phyloP scores from a whole-genome alignment of 192 early-diverging fungal genomes.

The Lobosporangium transversale region DNA sequence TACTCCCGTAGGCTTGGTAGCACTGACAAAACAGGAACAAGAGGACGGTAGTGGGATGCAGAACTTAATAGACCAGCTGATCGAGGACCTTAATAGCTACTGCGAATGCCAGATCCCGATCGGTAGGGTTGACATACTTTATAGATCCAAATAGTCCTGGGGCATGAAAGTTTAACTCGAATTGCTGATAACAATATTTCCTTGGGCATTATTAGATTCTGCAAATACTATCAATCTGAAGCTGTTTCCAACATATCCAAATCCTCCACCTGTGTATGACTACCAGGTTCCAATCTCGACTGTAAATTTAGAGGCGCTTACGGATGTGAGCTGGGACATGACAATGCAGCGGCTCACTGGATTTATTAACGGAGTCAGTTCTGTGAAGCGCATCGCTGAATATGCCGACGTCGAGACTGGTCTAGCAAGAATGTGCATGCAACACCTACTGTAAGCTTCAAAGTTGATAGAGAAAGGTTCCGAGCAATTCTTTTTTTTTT shows the following conservation, averaged over 20 bases:
- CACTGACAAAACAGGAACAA: conserved; percentile 5
- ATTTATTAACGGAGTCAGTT: conserved; percentile 86
- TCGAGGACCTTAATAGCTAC: conserved; percentile 88
- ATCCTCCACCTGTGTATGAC: conserved; percentile 79
- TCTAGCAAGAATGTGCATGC: conserved; percentile 82
- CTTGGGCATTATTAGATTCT: too few species aligned
- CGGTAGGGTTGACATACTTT: conserved; percentile 56
- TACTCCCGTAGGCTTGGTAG: neutral
- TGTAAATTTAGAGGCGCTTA: conserved; percentile 68
- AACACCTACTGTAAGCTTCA: conserved; percentile 85
- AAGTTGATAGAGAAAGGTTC: too few species aligned
- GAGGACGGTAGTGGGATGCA: conserved; percentile 60
- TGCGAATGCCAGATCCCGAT: conserved; percentile 89
- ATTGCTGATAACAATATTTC: too few species aligned
- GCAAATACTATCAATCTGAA: conserved; percentile 87
- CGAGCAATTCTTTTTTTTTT: too few species aligned
- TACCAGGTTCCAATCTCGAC: conserved; percentile 86
- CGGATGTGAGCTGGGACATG: conserved; percentile 93
- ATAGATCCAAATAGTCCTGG: too few species aligned
- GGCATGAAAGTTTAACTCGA: too few species aligned
- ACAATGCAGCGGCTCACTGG: conserved; percentile 81
- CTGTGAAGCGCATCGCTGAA: conserved; percentile 84
- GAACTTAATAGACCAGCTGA: conserved; percentile 84
- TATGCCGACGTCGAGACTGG: conserved; percentile 79
- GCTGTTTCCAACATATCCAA: conserved; percentile 80